Base-by-base conservation (phyloP, 176 grass and related monocot species). In the Calamus simplicifolius region DNA sequence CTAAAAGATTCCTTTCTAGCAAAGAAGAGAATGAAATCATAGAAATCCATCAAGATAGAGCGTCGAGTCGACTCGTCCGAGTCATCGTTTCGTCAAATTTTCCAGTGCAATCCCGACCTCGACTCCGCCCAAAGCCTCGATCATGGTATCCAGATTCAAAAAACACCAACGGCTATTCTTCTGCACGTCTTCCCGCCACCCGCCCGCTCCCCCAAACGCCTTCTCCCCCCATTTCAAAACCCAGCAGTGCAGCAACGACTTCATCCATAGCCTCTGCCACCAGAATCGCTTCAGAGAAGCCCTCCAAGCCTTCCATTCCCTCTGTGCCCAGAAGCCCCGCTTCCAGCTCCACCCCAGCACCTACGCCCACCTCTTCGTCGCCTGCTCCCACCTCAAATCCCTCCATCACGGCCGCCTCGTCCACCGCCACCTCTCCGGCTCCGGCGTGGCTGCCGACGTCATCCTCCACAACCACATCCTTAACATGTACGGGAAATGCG, bases 341-440 rank as follows among this genome's bases (percentile, higher is more conserved):
- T 16, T 31, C 57, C 69, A 61, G n/a, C 69, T 72, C 27, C 52
- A 30, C 26, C 69, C 69, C 38, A 61, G 56, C 49, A 53, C 69
- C 58, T 72, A 72, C 69, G 69, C 57, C n/a, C 57, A 23, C 58
- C 69, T 72, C 69, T 72, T 72, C 57, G 49, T 72, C 5, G 69
- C 69, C 17, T 54, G 69, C 69, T 72, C 69, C 49, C 27, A 61
- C 18, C 69, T 72, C 25, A 59, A 59, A 50, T 72, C 69, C 48
- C 56, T 72, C 27, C 57, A 14, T n/a, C 48, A 72, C 12, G 57
- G 25, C 49, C 69, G 69, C 5, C 57, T 51, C 49, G 6, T 72
- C 48, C 58, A 72, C 50, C 69, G 48, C 14, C 69, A 72, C 57
- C 69, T 72, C 49, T 6, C 57, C 17, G 27, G 16, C 25, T 72